A percentile compares a stretch with the other conserved stretches of the same genome.
phyloP scores from a whole-genome alignment of 2,329 filamentous ascomycete species.

The Teratosphaeria gauchensis region DNA sequence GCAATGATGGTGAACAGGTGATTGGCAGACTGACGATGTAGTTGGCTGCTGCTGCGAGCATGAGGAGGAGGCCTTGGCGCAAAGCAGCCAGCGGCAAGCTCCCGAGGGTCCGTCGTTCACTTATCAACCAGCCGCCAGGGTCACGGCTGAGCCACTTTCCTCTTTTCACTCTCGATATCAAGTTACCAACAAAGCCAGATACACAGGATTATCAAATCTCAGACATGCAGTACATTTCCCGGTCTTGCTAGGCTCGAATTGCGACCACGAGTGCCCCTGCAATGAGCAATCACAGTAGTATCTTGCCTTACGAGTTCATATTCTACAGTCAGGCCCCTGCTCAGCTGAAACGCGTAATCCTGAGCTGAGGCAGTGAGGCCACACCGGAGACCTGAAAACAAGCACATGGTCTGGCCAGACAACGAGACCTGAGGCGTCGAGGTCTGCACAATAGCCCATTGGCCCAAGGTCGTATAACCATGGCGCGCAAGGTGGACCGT shows the following conservation, averaged over 20 bases:
- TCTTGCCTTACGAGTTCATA: not conserved
- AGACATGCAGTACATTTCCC: not conserved
- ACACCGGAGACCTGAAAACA: not conserved
- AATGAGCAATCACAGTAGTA: not conserved
- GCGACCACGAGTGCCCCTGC: not conserved
- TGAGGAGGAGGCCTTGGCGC: not conserved
- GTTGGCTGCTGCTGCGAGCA: not conserved
- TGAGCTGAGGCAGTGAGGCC: not conserved
- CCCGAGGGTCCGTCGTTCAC: not conserved
- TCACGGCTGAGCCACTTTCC: not conserved
- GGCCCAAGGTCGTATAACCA: too few relatives aligned
- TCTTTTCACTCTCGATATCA: not conserved
- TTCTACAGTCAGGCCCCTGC: not conserved
- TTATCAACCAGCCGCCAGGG: not conserved
- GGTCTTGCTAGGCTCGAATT: not conserved
- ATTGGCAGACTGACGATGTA: not conserved
- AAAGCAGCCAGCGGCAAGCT: not conserved
- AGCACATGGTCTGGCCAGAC: not conserved
- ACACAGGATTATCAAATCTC: not conserved
- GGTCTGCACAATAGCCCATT: not conserved
- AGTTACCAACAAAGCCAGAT: not conserved
- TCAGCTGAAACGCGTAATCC: conserved; percentile 1
- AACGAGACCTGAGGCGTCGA: not conserved
- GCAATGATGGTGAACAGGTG: not conserved
- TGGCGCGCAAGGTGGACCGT: too few relatives aligned